phyloP scores from a whole-genome alignment of 108 stramenopile species.

The Discostella stelligeroides region DNA sequence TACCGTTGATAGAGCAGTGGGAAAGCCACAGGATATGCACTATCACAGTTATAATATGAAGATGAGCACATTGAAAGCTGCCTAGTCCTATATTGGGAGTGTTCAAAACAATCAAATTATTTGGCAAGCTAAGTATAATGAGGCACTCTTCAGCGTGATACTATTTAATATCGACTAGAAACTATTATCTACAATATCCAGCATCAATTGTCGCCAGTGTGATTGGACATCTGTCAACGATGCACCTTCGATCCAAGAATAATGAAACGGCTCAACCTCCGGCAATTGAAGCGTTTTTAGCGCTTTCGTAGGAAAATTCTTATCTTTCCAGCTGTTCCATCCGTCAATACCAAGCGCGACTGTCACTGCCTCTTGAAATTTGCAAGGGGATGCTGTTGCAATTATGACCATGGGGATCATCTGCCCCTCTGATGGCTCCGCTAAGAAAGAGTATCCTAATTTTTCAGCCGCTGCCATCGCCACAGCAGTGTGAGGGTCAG shows the following conservation, averaged over 20 bases:
- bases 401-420: constrained; percentile 57
- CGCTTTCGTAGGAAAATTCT: constrained; percentile 60
- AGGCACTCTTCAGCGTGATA: background rate
- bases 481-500: constrained; percentile 90
- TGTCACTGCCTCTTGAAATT: constrained; percentile 76
- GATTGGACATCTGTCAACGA: constrained; percentile 36
- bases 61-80: constrained; percentile 57
- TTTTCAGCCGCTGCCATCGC: constrained; percentile 71
- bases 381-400: constrained; percentile 87
- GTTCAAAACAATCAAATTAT: too few relatives aligned
- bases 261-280: constrained; percentile 38
- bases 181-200: constrained; percentile 28
- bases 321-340: constrained; percentile 58
- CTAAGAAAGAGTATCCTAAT: constrained; percentile 56
- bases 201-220: constrained; percentile 40
- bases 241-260: constrained; percentile 14
- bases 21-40: constrained; percentile 62
- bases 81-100: background rate
- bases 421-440: background rate
- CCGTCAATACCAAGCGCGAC: constrained; percentile 59
- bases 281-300: constrained; percentile 17
- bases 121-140: background rate
- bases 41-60: constrained; percentile 72
- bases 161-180: constrained; percentile 5
- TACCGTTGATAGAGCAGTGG: constrained; percentile 61